These are phyloP conservation scores for Eimeria maxima DNA, from an alignment of 169 alveolate species.

Conservation along the genomic window DNA sequence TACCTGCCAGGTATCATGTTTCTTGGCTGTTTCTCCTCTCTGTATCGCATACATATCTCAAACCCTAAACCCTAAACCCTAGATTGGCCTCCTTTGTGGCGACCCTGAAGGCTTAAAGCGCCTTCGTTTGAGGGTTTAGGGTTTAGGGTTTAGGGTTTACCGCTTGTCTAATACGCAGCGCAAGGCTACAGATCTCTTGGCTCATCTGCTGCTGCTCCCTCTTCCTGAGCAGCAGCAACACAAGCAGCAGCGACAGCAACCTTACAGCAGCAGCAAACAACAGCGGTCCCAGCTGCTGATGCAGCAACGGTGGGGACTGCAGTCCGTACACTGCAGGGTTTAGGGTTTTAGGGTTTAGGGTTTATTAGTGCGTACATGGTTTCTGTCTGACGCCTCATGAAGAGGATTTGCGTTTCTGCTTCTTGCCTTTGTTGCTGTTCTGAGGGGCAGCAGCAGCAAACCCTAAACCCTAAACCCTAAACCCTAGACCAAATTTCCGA, in stretches of 20 bases:
- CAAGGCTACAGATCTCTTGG: neutral
- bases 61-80: constrained; percentile 45
- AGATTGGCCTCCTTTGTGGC: neutral
- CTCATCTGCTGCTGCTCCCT: neutral
- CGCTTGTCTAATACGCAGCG: neutral
- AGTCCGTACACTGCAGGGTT: neutral
- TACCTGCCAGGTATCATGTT: constrained; percentile 6
- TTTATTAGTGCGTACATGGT: neutral
- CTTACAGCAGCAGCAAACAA: no score
- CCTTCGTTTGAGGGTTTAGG: neutral
- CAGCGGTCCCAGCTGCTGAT: neutral
- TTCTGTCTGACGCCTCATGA: neutral
- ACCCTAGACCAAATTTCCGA: neutral
- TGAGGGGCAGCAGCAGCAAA: neutral
- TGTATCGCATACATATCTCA: neutral
- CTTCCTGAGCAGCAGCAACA: constrained; percentile 11
- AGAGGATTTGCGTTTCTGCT: neutral
- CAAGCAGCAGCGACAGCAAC: neutral
- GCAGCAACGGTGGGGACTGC: neutral
- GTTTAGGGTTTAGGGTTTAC: constrained; percentile 20
- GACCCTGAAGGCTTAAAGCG: neutral
- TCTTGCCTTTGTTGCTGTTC: constrained; percentile 1
- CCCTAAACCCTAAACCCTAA: neutral
- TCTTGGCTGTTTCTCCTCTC: constrained; percentile 5
- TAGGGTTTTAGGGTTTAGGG: neutral